Percentiles rank a stretch among this genome's conserved stretches.
Evolutionary conservation across 345 rosid genomes (phyloP).

Genomic region (Carallia pectinifolia): DNA sequence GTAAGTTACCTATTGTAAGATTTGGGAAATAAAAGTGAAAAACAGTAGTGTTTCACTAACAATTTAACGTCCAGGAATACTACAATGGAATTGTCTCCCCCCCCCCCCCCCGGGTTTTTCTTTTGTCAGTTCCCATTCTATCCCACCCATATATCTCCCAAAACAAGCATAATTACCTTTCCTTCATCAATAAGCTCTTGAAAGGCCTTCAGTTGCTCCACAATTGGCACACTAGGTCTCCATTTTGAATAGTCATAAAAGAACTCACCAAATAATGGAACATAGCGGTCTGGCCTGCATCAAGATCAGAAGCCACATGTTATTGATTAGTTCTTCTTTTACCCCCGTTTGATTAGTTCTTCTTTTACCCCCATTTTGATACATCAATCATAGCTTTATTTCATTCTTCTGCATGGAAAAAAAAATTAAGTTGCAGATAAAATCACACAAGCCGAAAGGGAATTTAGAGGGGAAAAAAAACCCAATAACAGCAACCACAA

Average conservation of each 20-base stretch:
- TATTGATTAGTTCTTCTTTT: neutral
- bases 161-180: slow-evolving; percentile 48
- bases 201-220: slow-evolving; percentile 76
- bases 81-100: neutral
- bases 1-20: slow-evolving; percentile 3
- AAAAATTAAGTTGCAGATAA: neutral
- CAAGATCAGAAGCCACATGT: slow-evolving; percentile 12
- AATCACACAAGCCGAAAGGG: neutral
- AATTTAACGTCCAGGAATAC: neutral
- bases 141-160: neutral
- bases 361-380: neutral
- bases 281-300: slow-evolving; percentile 96
- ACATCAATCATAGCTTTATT: neutral
- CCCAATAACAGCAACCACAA: neutral
- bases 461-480: neutral
- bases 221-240: slow-evolving; percentile 76
- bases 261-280: slow-evolving; percentile 72
- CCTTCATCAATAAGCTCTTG: slow-evolving; percentile 81
- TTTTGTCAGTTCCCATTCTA: too few relatives aligned
- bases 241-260: slow-evolving; percentile 65
- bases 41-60: neutral
- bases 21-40: neutral
- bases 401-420: neutral
- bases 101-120: too few relatives aligned
- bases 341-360: neutral